phyloP scores from a whole-genome alignment of 495 filamentous ascomycete genomes.

The Aspergillus saccharolyticus region DNA sequence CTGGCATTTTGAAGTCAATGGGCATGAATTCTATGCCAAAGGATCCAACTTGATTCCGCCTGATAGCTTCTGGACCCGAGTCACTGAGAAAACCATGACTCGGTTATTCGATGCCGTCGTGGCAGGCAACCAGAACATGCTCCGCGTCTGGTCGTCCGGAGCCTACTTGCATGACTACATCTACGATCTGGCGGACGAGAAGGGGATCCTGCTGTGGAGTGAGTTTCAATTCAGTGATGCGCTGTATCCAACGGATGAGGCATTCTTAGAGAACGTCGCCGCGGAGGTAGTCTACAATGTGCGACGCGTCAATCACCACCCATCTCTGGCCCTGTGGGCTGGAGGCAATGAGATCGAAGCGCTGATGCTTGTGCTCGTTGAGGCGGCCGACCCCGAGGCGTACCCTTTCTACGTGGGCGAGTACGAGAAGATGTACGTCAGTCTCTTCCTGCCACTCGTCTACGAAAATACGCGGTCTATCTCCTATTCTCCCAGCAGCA shows the following conservation, averaged over 20 bases:
- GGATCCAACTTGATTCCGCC: conserved; percentile 64
- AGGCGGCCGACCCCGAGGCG: conserved; percentile 38
- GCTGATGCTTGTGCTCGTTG: conserved; percentile 46
- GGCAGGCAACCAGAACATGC: conserved; percentile 64
- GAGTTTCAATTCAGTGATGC: conserved; percentile 65
- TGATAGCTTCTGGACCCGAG: conserved; percentile 62
- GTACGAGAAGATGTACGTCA: conserved; percentile 60
- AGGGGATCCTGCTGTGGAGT: conserved; percentile 62
- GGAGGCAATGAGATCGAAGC: conserved; percentile 64
- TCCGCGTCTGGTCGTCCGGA: conserved; percentile 62
- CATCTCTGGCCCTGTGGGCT: conserved; percentile 63
- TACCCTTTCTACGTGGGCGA: conserved; percentile 46
- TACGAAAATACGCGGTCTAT: conserved; percentile 63
- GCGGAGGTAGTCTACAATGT: conserved; percentile 60
- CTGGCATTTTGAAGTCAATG: conserved; percentile 68
- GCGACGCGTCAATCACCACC: conserved; percentile 60
- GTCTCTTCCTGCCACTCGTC: conserved; percentile 54
- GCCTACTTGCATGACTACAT: conserved; percentile 64
- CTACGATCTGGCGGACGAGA: conserved; percentile 62
- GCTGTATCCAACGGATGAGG: conserved; percentile 52
- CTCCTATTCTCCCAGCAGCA: conserved; percentile 62
- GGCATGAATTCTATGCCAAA: conserved; percentile 63
- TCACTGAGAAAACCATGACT: conserved; percentile 49
- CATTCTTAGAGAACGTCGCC: conserved; percentile 54
- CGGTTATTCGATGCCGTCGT: conserved; percentile 53